phyloP scores from a whole-genome alignment of 495 filamentous ascomycete species.

The Rhizodiscina lignyota region DNA sequence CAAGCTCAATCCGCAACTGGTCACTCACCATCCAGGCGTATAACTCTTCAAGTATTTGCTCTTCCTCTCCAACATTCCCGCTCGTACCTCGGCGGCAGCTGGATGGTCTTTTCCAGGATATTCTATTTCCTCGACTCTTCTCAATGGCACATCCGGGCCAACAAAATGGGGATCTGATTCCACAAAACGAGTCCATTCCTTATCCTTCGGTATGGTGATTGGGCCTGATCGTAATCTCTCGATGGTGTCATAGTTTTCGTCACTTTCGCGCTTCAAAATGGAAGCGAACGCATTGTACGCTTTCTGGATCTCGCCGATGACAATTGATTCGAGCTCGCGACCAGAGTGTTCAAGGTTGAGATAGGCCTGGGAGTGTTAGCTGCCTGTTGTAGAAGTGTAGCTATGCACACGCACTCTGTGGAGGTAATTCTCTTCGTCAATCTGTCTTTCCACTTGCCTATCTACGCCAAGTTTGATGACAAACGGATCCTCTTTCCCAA shows the following conservation, averaged over 20 bases:
- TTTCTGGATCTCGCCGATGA: slow-evolving; percentile 94
- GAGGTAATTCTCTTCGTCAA: slow-evolving; percentile 94
- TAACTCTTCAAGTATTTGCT: slow-evolving; percentile 98
- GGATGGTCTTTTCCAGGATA: slow-evolving; percentile 90
- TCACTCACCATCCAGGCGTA: slow-evolving; percentile 77
- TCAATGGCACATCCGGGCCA: slow-evolving; percentile 63
- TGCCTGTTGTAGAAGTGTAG: not conserved
- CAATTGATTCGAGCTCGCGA: slow-evolving; percentile 84
- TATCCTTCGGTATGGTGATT: slow-evolving; percentile 76
- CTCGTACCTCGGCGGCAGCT: slow-evolving; percentile 69
- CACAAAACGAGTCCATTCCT: slow-evolving; percentile 79
- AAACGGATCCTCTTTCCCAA: slow-evolving; percentile 83
- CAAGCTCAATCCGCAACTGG: slow-evolving; percentile 2
- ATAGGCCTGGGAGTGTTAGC: slow-evolving; percentile 48
- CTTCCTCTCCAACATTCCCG: slow-evolving; percentile 88
- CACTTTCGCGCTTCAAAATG: slow-evolving; percentile 78
- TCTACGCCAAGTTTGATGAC: slow-evolving; percentile 72
- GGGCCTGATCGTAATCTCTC: slow-evolving; percentile 74
- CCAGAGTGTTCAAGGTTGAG: slow-evolving; percentile 90
- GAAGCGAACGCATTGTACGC: slow-evolving; percentile 83
- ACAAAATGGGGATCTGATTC: slow-evolving; percentile 73
- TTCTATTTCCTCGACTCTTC: slow-evolving; percentile 65
- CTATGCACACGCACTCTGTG: slow-evolving; percentile 50
- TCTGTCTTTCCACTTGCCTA: slow-evolving; percentile 73
- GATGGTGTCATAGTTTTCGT: slow-evolving; percentile 57